phyloP scores from a whole-genome alignment of 768 basidiomycete genomes.

The Phaffia australis region DNA sequence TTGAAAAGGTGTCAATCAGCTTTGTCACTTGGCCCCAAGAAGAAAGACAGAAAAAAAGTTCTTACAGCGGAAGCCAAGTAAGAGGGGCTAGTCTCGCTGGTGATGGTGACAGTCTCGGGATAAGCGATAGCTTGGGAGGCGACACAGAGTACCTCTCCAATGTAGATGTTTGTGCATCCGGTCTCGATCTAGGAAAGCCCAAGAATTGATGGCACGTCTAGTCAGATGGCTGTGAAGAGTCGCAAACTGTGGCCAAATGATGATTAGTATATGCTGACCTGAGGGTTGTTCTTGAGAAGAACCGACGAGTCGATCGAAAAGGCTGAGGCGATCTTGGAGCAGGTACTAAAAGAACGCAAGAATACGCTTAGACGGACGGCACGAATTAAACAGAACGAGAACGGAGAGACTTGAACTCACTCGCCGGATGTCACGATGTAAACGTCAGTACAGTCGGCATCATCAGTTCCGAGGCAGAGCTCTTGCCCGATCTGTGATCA shows the following conservation, averaged over 20 bases:
- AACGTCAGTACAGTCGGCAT: constrained; percentile 54
- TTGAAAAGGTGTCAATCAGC: not conserved
- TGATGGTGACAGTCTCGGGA: constrained; percentile 35
- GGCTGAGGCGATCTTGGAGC: constrained; percentile 44
- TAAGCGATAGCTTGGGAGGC: constrained; percentile 43
- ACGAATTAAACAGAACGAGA: not conserved
- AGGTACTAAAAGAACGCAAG: constrained; percentile 38
- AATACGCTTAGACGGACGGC: not conserved
- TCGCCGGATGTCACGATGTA: constrained; percentile 52
- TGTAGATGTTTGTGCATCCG: constrained; percentile 51
- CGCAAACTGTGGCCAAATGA: not conserved
- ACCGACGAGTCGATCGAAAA: constrained; percentile 47
- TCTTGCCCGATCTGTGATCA: constrained; percentile 41
- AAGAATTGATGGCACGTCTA: too few relatives aligned
- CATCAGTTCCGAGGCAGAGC: constrained; percentile 54
- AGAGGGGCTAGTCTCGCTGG: constrained; percentile 27
- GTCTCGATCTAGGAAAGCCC: constrained; percentile 40
- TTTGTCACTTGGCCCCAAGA: not conserved
- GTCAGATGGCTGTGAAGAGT: not conserved
- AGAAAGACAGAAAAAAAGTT: not conserved
- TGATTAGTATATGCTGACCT: constrained; percentile 33
- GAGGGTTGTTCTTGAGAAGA: constrained; percentile 62
- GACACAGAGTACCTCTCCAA: constrained; percentile 63
- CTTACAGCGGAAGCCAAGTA: constrained; percentile 19
- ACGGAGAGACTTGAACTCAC: constrained; percentile 27